A percentile compares a stretch with the other conserved stretches of the same genome.
These are phyloP conservation scores for Spergularia marina DNA, from an alignment of 148 eudicot genomes.

Conservation along the genomic window DNA sequence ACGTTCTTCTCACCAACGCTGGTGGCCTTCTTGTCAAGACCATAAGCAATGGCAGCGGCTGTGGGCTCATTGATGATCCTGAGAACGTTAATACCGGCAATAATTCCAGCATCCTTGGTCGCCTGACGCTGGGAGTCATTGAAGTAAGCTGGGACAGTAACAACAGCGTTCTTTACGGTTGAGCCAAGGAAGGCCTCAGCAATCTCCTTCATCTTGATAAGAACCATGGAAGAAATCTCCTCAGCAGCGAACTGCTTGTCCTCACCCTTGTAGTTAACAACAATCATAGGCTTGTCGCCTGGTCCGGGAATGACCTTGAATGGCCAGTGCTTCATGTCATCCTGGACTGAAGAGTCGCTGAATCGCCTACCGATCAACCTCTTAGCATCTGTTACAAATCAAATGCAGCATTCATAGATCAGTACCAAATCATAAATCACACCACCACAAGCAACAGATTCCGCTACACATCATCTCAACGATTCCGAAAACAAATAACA, in stretches of 20 bases:
- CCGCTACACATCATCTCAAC: too few relatives aligned
- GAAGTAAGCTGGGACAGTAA: slow-evolving; percentile 37
- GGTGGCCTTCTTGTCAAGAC: slow-evolving; percentile 41
- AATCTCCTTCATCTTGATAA: slow-evolving; percentile 32
- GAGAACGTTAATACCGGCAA: slow-evolving; percentile 32
- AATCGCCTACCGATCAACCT: slow-evolving; percentile 33
- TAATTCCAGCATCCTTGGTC: slow-evolving; percentile 34
- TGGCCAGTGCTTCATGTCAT: slow-evolving; percentile 41
- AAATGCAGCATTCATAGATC: not conserved
- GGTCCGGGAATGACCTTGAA: slow-evolving; percentile 33
- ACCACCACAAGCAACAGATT: not conserved
- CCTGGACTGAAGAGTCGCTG: slow-evolving; percentile 36
- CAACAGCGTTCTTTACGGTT: slow-evolving; percentile 29
- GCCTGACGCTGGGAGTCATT: slow-evolving; percentile 40
- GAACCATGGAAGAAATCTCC: slow-evolving; percentile 39
- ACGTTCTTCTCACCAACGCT: slow-evolving; percentile 35
- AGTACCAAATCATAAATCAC: not conserved
- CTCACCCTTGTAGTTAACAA: slow-evolving; percentile 32
- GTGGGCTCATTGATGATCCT: slow-evolving; percentile 34
- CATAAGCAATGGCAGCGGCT: slow-evolving; percentile 38
- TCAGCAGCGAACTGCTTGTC: slow-evolving; percentile 36
- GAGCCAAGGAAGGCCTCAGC: slow-evolving; percentile 33
- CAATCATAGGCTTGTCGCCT: slow-evolving; percentile 32
- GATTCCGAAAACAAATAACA: too few relatives aligned
- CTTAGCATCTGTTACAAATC: slow-evolving; percentile 20